Conservation (phyloP, 2,329 filamentous ascomycete genomes). For the Xylaria sp. region DNA sequence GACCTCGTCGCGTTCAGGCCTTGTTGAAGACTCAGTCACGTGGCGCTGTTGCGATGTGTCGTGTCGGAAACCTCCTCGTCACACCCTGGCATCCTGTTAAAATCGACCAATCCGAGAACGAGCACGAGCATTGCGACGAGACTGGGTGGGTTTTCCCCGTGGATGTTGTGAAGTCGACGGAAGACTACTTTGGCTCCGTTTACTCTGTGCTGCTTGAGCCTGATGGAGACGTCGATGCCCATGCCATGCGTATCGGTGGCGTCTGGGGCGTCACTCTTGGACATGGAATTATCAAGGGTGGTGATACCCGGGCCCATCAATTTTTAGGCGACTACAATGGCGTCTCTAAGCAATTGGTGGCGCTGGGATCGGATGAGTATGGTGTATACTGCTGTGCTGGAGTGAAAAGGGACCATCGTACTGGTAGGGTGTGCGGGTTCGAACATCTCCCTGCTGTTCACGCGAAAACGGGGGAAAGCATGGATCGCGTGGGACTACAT, state of each 20-base stretch:
- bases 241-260: constrained; percentile 61
- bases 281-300: constrained; percentile 59
- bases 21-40: constrained; percentile 62
- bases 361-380: constrained; percentile 54
- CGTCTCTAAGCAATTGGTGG: constrained; percentile 47
- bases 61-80: constrained; percentile 59
- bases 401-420: constrained; percentile 13
- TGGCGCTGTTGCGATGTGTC: constrained; percentile 54
- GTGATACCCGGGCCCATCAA: constrained; percentile 59
- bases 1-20: constrained; percentile 59
- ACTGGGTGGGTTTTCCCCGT: constrained; percentile 60
- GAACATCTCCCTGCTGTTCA: neutral
- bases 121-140: constrained; percentile 23
- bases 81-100: constrained; percentile 71
- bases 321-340: constrained; percentile 61
- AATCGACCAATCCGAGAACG: constrained; percentile 33
- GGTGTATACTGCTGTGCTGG: constrained; percentile 16
- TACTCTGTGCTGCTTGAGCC: constrained; percentile 67
- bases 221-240: constrained; percentile 55
- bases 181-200: constrained; percentile 61
- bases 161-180: constrained; percentile 46
- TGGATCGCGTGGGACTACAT: neutral
- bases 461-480: neutral
- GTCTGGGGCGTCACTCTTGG: constrained; percentile 68
- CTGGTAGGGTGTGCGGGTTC: constrained; percentile 30